phyloP scores from a whole-genome alignment of 2,329 filamentous ascomycete genomes.

The Colletotrichum sp. region DNA sequence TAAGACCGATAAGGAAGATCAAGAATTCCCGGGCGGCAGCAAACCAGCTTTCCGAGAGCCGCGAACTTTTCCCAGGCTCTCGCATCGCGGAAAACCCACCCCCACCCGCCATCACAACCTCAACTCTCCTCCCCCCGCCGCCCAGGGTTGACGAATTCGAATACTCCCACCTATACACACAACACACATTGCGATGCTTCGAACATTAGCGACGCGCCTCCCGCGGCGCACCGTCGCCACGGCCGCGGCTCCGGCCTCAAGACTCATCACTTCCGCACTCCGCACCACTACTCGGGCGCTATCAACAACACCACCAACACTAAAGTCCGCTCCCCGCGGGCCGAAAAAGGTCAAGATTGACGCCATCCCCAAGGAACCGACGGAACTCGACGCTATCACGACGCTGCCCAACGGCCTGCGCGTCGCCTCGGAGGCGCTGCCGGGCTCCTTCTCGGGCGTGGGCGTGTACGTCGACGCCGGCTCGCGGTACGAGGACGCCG shows the following conservation, averaged over 20 bases:
- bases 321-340: not conserved
- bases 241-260: not conserved
- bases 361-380: constrained; percentile 64
- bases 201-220: constrained; percentile 23
- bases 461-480: constrained; percentile 96
- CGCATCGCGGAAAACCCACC: not conserved
- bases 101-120: not conserved
- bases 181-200: constrained; percentile 13
- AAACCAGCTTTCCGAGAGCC: not conserved
- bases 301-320: constrained; percentile 4
- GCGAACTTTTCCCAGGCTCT: constrained; percentile 14
- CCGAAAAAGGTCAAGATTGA: constrained; percentile 1
- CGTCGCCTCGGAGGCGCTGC: constrained; percentile 92
- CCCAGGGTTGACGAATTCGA: not conserved
- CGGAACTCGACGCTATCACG: constrained; percentile 86
- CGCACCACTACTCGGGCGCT: not conserved
- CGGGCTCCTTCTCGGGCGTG: constrained; percentile 92
- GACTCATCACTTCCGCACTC: not conserved
- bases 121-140: not conserved
- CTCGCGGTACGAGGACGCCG: constrained; percentile 88
- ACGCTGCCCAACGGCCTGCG: constrained; percentile 91
- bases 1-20: constrained; percentile 13
- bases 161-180: not conserved
- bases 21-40: not conserved
- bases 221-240: constrained; percentile 6